phyloP scores from a whole-genome alignment of 2,329 filamentous ascomycete genomes.

The Colletotrichum nymphaeae region DNA sequence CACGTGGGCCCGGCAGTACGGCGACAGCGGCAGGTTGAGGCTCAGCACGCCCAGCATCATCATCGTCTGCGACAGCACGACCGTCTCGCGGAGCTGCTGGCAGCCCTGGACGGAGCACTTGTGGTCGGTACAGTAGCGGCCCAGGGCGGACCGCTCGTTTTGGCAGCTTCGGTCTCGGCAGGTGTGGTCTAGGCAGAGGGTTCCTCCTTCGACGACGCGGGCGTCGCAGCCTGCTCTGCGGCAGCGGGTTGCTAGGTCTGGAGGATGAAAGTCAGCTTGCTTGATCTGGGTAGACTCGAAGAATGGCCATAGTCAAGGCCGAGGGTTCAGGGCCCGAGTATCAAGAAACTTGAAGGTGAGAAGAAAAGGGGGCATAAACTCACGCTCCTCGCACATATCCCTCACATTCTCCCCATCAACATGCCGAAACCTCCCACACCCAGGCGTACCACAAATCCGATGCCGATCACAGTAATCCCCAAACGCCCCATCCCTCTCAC shows the following conservation, averaged over 20 bases:
- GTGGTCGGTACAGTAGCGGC: conserved; percentile 40
- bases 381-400: conserved; percentile 40
- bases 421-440: conserved; percentile 27
- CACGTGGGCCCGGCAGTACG: conserved; percentile 30
- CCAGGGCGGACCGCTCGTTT: conserved; percentile 14
- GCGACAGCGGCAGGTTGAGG: conserved; percentile 7
- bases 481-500: conserved; percentile 38
- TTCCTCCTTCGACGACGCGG: conserved; percentile 19
- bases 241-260: conserved; percentile 29
- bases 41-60: not conserved
- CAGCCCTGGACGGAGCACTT: conserved; percentile 39
- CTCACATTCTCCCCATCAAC: conserved; percentile 33
- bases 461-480: conserved; percentile 40
- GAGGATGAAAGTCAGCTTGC: not conserved
- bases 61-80: not conserved
- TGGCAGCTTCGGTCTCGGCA: conserved; percentile 40
- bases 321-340: not conserved
- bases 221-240: conserved; percentile 19
- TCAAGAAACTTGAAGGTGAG: not conserved
- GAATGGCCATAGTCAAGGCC: too few relatives aligned
- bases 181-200: conserved; percentile 39
- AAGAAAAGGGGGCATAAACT: conserved; percentile 25
- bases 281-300: not conserved
- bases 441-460: conserved; percentile 23
- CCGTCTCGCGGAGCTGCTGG: conserved; percentile 18